Evolutionary conservation across 495 filamentous ascomycete species (phyloP).

Genomic region (Aspergillus sclerotioniger): DNA sequence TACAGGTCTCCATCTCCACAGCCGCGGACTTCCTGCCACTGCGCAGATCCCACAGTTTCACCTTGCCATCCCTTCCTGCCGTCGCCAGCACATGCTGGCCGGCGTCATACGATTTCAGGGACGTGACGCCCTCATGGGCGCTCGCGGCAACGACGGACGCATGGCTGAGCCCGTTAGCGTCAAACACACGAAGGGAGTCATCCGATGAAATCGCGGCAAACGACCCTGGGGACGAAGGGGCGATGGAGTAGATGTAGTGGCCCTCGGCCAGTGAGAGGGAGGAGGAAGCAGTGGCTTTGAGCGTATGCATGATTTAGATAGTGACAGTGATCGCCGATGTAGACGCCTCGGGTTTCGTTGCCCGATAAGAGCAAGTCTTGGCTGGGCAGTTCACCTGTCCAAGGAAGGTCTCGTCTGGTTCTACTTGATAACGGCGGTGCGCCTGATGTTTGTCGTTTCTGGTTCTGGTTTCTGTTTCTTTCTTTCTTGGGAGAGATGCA

Average conservation of each 20-base stretch:
- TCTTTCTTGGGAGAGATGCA: too few species aligned
- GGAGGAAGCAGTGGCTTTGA: conserved; percentile 39
- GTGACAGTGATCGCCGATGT: background rate
- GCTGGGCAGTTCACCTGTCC: too few species aligned
- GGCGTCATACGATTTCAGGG: conserved; percentile 35
- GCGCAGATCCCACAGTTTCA: conserved; percentile 48
- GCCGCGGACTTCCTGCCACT: conserved; percentile 28
- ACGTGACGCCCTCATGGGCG: conserved; percentile 46
- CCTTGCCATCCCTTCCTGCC: conserved; percentile 48
- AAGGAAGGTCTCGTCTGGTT: too few species aligned
- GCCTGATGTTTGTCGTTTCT: too few species aligned
- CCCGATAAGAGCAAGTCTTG: too few species aligned
- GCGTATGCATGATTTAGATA: conserved; percentile 34
- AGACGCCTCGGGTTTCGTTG: too few species aligned
- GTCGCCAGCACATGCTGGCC: conserved; percentile 37
- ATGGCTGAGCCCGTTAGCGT: conserved; percentile 37
- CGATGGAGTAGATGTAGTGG: conserved; percentile 53
- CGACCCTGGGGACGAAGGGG: conserved; percentile 26
- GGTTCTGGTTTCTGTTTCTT: too few species aligned
- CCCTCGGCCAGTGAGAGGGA: conserved; percentile 44
- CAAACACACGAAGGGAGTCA: conserved; percentile 52
- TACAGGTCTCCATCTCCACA: conserved; percentile 42
- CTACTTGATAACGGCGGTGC: too few species aligned
- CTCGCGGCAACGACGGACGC: conserved; percentile 31
- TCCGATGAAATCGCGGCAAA: conserved; percentile 57